Evolutionary conservation across 257 asterid species (phyloP).

Genomic region (Penstemon newberryi): DNA sequence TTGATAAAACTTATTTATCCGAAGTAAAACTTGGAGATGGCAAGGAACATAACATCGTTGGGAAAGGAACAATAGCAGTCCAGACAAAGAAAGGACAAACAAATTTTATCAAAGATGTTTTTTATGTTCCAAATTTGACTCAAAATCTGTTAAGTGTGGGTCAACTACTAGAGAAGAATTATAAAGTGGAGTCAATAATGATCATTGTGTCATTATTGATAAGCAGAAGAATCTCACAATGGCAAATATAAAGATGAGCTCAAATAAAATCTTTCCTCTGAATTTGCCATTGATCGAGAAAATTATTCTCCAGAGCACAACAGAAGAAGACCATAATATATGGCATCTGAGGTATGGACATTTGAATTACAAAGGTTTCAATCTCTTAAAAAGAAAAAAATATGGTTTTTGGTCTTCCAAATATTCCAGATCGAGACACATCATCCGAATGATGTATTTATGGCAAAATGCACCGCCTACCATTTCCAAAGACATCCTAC

Average conservation of each 20-base stretch:
- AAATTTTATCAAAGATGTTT: neutral
- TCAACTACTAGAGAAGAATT: neutral
- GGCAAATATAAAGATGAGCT: neutral
- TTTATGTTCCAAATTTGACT: neutral
- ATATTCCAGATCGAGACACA: neutral
- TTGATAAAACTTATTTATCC: neutral
- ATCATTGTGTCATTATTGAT: neutral
- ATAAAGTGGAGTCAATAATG: constrained; percentile 5
- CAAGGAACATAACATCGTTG: neutral
- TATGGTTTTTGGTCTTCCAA: neutral
- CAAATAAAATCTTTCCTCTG: no score
- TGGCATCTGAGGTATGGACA: no score
- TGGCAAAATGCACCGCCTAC: neutral
- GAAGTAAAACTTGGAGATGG: neutral
- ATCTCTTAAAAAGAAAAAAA: neutral
- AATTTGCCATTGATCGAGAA: no score
- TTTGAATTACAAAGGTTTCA: no score
- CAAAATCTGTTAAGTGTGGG: constrained; percentile 7
- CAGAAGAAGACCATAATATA: no score
- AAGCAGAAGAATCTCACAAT: neutral
- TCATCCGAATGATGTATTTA: neutral
- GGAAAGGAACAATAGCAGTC: neutral
- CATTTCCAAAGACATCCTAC: neutral
- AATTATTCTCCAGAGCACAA: no score
- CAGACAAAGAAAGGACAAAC: neutral